These are phyloP conservation scores for Fusarium virguliforme DNA, from an alignment of 2,329 filamentous ascomycete species.

Conservation along the genomic window DNA sequence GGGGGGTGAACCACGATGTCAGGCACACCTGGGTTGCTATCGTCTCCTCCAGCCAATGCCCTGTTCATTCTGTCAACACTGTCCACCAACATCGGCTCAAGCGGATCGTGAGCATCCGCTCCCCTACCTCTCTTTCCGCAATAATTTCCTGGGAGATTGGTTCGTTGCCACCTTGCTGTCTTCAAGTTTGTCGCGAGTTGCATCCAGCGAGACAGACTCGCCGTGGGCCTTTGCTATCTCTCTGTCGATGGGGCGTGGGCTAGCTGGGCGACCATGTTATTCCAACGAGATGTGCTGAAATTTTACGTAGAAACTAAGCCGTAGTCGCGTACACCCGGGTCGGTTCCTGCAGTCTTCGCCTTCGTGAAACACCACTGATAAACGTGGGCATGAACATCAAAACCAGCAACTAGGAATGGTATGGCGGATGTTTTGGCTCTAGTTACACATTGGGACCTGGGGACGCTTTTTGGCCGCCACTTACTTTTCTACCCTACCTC, in stretches of 20 bases:
- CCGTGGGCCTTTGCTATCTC: constrained; percentile 14
- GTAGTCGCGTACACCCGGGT: neutral
- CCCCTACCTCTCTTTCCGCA: constrained; percentile 7
- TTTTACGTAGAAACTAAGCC: neutral
- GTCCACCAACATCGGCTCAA: no score
- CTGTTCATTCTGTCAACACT: no score
- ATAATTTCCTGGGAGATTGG: constrained; percentile 18
- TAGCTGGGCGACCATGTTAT: constrained; percentile 24
- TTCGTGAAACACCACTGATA: neutral
- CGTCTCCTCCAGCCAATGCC: no score
- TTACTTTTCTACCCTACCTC: no score
- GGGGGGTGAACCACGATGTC: no score
- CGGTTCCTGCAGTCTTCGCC: neutral
- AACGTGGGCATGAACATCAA: neutral
- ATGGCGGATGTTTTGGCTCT: no score
- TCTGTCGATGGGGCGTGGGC: constrained; percentile 15
- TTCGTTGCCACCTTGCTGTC: neutral
- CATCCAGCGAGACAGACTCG: constrained; percentile 16
- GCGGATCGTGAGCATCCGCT: no score
- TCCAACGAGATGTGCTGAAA: neutral
- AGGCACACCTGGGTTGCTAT: no score
- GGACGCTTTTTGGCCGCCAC: no score
- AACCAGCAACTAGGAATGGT: no score
- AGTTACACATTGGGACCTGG: no score
- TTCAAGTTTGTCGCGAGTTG: constrained; percentile 19